These are phyloP conservation scores for Erythrobasidium hasegawianum DNA, from an alignment of 1,284 basidiomycete species.

Conservation along the genomic window DNA sequence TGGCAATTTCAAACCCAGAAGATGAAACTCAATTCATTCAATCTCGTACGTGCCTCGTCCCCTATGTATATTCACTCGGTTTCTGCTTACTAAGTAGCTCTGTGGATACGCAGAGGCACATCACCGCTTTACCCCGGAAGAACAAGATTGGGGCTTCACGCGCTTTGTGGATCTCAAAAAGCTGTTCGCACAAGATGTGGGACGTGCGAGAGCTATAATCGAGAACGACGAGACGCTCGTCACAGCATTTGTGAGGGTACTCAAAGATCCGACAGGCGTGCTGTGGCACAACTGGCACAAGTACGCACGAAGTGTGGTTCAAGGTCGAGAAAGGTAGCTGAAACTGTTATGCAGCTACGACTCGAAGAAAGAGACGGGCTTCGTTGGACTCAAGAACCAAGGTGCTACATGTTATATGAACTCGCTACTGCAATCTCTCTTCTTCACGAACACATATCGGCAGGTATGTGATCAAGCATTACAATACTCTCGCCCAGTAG, in stretches of 20 bases:
- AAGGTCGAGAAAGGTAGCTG: background rate
- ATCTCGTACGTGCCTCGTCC: no score
- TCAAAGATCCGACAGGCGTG: constrained; percentile 97
- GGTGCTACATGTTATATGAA: constrained; percentile 99
- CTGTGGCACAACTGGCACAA: constrained; percentile 99
- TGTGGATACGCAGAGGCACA: constrained; percentile 71
- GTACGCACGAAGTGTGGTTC: constrained; percentile 55
- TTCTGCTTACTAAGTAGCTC: background rate
- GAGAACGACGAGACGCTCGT: constrained; percentile 92
- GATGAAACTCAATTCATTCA: constrained; percentile 97
- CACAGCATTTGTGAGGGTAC: constrained; percentile 91
- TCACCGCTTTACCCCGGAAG: constrained; percentile 98
- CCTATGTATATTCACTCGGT: no score
- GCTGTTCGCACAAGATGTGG: constrained; percentile 79
- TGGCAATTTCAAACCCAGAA: constrained; percentile 92
- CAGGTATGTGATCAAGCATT: no score
- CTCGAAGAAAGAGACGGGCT: constrained; percentile 99
- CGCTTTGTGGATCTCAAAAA: constrained; percentile 97
- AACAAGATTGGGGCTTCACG: constrained; percentile 99
- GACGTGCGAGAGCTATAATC: constrained; percentile 84
- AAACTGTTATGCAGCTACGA: constrained; percentile 68
- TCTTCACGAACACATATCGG: constrained; percentile 92
- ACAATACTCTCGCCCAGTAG: no score
- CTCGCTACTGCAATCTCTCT: constrained; percentile 93
- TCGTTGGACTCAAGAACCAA: constrained; percentile 97